A percentile compares a stretch with the other conserved stretches of the same genome.
phyloP scores from a whole-genome alignment of 352 stramenopile species.

The Saprolegnia diclina region DNA sequence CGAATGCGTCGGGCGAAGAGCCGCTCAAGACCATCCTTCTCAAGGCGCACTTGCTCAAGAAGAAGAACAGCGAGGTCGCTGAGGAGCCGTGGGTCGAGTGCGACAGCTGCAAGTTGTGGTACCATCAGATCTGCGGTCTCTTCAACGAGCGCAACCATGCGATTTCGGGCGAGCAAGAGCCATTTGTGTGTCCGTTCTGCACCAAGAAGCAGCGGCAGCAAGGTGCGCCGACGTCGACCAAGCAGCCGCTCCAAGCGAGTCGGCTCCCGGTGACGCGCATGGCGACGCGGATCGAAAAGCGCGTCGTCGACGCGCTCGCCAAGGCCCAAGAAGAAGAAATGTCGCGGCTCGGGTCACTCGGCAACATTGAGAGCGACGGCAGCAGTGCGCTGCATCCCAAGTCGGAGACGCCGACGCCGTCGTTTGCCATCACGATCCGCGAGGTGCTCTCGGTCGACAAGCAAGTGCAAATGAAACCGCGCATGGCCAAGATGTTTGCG shows the following conservation, averaged over 20 bases:
- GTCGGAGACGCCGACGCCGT: slow-evolving; percentile 44
- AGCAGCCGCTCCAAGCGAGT: slow-evolving; percentile 74
- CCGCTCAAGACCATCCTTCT: slow-evolving; percentile 48
- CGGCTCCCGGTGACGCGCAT: slow-evolving; percentile 77
- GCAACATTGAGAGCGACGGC: slow-evolving; percentile 78
- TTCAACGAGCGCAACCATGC: slow-evolving; percentile 99
- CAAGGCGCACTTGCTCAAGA: slow-evolving; percentile 93
- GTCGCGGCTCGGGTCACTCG: slow-evolving; percentile 69
- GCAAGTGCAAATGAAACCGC: slow-evolving; percentile 81
- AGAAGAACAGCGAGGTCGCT: slow-evolving; percentile 98
- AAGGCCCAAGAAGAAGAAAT: slow-evolving; percentile 73
- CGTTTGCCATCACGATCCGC: slow-evolving; percentile 79
- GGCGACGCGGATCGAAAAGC: slow-evolving; percentile 77
- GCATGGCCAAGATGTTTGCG: slow-evolving; percentile 68
- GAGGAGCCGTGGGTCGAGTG: slow-evolving; percentile 98
- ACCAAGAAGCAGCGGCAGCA: slow-evolving; percentile 73
- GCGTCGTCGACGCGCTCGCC: slow-evolving; percentile 65
- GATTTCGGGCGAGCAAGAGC: slow-evolving; percentile 81
- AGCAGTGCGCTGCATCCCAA: slow-evolving; percentile 57
- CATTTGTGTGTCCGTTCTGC: slow-evolving; percentile 82
- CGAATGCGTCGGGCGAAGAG: slow-evolving; percentile 41
- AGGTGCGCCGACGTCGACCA: slow-evolving; percentile 68
- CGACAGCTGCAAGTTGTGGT: slow-evolving; percentile 97
- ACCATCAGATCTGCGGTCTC: slow-evolving; percentile 99
- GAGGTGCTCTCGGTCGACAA: slow-evolving; percentile 84